A percentile compares a stretch with the other conserved stretches of the same genome.
Evolutionary conservation across 2,329 filamentous ascomycete species (phyloP).

Genomic region (Teratosphaeria gauchensis): DNA sequence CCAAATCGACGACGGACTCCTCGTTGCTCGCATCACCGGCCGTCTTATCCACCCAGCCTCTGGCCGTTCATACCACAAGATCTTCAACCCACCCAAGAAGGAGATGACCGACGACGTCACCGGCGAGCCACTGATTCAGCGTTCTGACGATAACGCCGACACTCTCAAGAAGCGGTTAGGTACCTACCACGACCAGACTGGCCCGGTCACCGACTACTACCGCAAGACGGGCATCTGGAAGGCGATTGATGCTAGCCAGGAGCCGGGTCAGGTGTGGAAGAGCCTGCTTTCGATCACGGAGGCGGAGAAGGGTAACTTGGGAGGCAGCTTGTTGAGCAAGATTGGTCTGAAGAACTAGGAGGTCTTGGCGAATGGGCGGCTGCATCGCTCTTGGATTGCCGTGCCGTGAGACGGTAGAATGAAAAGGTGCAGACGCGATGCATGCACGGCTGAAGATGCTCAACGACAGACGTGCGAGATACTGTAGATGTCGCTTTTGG

Average conservation of each 20-base stretch:
- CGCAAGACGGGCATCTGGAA: conserved; percentile 96
- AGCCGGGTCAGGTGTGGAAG: conserved; percentile 93
- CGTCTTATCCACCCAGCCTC: conserved; percentile 92
- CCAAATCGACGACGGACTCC: conserved; percentile 86
- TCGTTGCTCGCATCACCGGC: conserved; percentile 93
- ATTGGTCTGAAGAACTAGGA: conserved; percentile 36
- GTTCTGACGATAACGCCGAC: conserved; percentile 93
- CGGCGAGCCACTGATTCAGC: conserved; percentile 91
- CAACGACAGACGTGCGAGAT: background rate
- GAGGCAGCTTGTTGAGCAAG: conserved; percentile 42
- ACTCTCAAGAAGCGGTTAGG: conserved; percentile 88
- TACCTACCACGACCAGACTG: conserved; percentile 91
- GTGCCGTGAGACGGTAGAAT: background rate
- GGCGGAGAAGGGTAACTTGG: conserved; percentile 29
- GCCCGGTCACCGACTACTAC: conserved; percentile 91
- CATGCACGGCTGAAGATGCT: background rate
- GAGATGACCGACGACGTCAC: conserved; percentile 94
- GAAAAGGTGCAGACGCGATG: background rate
- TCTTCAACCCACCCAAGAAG: conserved; percentile 96
- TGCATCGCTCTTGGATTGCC: conserved; percentile 1
- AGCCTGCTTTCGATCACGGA: conserved; percentile 76
- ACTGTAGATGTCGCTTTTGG: background rate
- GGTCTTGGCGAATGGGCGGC: background rate
- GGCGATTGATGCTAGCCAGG: conserved; percentile 88
- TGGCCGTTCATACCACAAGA: conserved; percentile 92